phyloP scores from a whole-genome alignment of 371 early-diverging fungal species.

The Zychaea mexicana region DNA sequence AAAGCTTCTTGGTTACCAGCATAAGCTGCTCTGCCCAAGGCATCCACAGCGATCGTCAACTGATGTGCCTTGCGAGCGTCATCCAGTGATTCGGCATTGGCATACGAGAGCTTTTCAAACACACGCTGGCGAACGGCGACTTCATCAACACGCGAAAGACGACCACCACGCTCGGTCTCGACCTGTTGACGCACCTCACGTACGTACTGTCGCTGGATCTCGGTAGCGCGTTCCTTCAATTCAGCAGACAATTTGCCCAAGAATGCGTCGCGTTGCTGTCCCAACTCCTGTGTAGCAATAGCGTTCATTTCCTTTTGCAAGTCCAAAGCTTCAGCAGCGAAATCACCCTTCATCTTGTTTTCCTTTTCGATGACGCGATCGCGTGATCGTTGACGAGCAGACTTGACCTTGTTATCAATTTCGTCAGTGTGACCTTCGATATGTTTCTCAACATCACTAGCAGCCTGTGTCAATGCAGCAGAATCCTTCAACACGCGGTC shows the following conservation, averaged over 20 bases:
- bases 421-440: slow-evolving; percentile 22
- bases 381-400: slow-evolving; percentile 15
- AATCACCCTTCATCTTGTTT: slow-evolving; percentile 40
- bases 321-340: slow-evolving; percentile 31
- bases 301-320: slow-evolving; percentile 27
- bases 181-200: slow-evolving; percentile 78
- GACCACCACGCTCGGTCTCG: slow-evolving; percentile 89
- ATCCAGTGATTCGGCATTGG: slow-evolving; percentile 64
- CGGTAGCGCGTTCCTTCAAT: slow-evolving; percentile 52
- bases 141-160: slow-evolving; percentile 84
- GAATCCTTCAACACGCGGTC: slow-evolving; percentile 15
- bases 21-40: slow-evolving; percentile 49
- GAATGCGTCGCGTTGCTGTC: slow-evolving; percentile 40
- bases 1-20: slow-evolving; percentile 58
- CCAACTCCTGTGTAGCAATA: slow-evolving; percentile 38
- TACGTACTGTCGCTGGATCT: slow-evolving; percentile 59
- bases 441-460: slow-evolving; percentile 18
- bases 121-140: slow-evolving; percentile 74
- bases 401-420: slow-evolving; percentile 16
- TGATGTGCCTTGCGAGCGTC: slow-evolving; percentile 58
- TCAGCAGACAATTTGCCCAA: slow-evolving; percentile 40
- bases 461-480: not conserved
- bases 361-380: slow-evolving; percentile 39
- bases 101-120: slow-evolving; percentile 66
- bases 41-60: slow-evolving; percentile 55